phyloP scores from a whole-genome alignment of 2,329 filamentous ascomycete species.

The Fusarium tanahbumbuense region DNA sequence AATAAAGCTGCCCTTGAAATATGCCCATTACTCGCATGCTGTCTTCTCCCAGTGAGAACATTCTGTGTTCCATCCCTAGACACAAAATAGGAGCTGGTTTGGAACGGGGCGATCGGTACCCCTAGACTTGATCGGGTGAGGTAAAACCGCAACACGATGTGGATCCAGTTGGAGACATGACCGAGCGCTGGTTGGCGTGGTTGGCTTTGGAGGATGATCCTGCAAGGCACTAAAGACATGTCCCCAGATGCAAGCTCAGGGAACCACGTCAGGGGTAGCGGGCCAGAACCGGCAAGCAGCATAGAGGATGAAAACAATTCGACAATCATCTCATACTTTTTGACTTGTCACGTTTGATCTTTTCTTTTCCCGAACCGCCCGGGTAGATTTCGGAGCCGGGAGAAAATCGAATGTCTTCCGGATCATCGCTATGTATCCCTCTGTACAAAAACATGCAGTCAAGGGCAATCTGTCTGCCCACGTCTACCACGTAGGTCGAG shows the following conservation, averaged over 20 bases:
- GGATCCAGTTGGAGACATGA: conserved; percentile 35
- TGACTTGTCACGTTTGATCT: conserved; percentile 14
- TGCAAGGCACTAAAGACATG: conserved; percentile 38
- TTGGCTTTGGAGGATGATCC: conserved; percentile 43
- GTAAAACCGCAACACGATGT: conserved; percentile 41
- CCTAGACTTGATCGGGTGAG: conserved; percentile 41
- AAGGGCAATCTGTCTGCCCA: neutral
- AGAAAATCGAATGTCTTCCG: conserved; percentile 1
- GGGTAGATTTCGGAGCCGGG: conserved; percentile 32
- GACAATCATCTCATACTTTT: conserved; percentile 1
- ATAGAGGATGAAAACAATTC: conserved; percentile 19
- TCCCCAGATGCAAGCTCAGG: conserved; percentile 24
- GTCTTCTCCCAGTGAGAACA: neutral
- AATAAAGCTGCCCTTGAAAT: neutral
- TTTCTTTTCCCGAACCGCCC: conserved; percentile 20
- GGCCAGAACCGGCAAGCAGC: conserved; percentile 21
- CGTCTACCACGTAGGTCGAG: conserved; percentile 17
- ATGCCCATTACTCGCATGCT: neutral
- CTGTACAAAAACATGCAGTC: conserved; percentile 5
- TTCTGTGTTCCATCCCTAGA: neutral
- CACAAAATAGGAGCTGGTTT: conserved; percentile 20
- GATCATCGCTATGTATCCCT: conserved; percentile 7
- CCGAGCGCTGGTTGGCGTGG: conserved; percentile 39
- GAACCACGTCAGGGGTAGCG: conserved; percentile 43
- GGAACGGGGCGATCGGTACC: conserved; percentile 33